Evolutionary conservation across 495 filamentous ascomycete genomes (phyloP).

Genomic region (Podospora tetraspora): DNA sequence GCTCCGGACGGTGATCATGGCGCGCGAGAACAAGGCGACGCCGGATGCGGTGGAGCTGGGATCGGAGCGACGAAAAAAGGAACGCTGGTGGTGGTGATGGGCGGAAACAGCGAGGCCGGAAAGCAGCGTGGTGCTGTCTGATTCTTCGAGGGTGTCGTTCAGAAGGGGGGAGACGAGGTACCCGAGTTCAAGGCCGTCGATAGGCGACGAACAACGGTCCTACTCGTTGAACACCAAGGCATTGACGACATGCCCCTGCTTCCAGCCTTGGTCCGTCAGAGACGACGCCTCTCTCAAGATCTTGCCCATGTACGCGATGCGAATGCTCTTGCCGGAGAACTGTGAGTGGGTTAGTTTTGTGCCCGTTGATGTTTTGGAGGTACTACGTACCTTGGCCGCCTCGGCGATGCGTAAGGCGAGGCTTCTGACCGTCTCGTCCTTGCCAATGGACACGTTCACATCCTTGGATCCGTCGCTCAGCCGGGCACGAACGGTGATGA

Average conservation of each 20-base stretch:
- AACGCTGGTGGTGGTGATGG: neutral
- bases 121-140: neutral
- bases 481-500: constrained; percentile 58
- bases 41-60: neutral
- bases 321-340: constrained; percentile 54
- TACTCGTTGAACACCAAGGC: constrained; percentile 63
- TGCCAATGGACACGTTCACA: constrained; percentile 53
- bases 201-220: constrained; percentile 14
- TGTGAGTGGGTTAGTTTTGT: constrained; percentile 22
- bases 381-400: constrained; percentile 54
- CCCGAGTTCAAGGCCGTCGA: neutral
- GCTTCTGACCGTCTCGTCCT: constrained; percentile 56
- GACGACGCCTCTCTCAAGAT: constrained; percentile 63
- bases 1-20: neutral
- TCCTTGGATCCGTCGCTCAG: constrained; percentile 69
- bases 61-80: neutral
- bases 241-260: constrained; percentile 69
- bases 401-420: constrained; percentile 59
- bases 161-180: neutral
- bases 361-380: too few species aligned
- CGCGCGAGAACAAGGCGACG: neutral
- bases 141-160: neutral
- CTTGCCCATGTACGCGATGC: constrained; percentile 73
- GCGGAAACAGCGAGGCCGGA: neutral
- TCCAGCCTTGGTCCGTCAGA: constrained; percentile 67